Percentiles rank a stretch among this genome's conserved stretches.
phyloP scores from a whole-genome alignment of 2,329 filamentous ascomycete genomes.

The Stagonosporopsis chrysanthemi region DNA sequence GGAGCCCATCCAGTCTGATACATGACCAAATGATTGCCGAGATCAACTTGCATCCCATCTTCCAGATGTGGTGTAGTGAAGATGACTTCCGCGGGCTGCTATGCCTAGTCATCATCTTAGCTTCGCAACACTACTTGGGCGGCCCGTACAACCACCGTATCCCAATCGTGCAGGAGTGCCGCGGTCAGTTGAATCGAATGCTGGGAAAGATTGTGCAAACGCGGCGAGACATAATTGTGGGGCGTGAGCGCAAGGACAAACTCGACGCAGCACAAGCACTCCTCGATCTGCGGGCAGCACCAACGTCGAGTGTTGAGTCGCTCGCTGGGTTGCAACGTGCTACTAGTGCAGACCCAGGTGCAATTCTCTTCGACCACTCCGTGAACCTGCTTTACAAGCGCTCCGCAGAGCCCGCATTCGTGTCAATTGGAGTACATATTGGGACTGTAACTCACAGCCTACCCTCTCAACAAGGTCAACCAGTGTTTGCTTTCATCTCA shows the following conservation, averaged over 20 bases:
- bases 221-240: neutral
- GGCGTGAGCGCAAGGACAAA: neutral
- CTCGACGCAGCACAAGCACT: neutral
- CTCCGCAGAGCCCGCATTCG: neutral
- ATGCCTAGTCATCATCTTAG: neutral
- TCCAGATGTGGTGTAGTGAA: neutral
- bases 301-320: neutral
- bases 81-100: neutral
- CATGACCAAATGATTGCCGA: neutral
- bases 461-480: neutral
- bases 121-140: neutral
- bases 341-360: neutral
- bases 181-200: neutral
- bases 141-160: neutral
- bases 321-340: neutral
- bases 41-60: neutral
- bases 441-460: neutral
- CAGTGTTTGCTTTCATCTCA: neutral
- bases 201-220: neutral
- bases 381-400: neutral
- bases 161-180: neutral
- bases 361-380: neutral
- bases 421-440: neutral
- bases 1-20: neutral
- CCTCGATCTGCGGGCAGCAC: neutral